Percentiles rank a stretch among this genome's conserved stretches.
These are phyloP conservation scores for Hippophae gyantsensis DNA, from an alignment of 306 rosid species.

Conservation along the genomic window DNA sequence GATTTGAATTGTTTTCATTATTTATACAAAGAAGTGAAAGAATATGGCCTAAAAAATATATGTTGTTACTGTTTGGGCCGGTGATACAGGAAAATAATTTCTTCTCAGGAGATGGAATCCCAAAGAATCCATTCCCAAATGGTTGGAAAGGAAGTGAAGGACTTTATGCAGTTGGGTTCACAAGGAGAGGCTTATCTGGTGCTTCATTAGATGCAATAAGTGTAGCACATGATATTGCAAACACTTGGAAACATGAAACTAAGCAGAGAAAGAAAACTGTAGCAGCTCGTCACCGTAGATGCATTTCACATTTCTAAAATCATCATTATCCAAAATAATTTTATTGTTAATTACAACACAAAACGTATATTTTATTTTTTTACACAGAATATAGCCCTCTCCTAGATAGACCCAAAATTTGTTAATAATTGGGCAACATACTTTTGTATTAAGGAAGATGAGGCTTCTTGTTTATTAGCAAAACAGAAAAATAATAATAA, in stretches of 20 bases:
- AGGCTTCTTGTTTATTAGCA: no score
- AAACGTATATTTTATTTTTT: no score
- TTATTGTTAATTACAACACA: no score
- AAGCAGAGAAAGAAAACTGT: slow-evolving; percentile 52
- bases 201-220: slow-evolving; percentile 77
- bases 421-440: no score
- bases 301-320: slow-evolving; percentile 68
- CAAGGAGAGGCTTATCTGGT: slow-evolving; percentile 83
- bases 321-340: no score
- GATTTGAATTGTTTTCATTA: neutral
- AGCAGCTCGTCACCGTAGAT: slow-evolving; percentile 71
- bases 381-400: no score
- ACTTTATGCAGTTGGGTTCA: slow-evolving; percentile 87
- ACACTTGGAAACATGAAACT: slow-evolving; percentile 75
- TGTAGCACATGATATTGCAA: slow-evolving; percentile 81
- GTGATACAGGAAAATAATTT: slow-evolving; percentile 56
- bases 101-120: slow-evolving; percentile 70
- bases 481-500: no score
- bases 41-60: slow-evolving; percentile 4
- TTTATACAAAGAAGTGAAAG: neutral
- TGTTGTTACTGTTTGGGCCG: slow-evolving; percentile 6
- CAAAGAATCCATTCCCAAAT: slow-evolving; percentile 73
- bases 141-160: slow-evolving; percentile 90
- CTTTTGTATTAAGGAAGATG: no score
- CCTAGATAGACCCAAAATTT: no score